A percentile compares a stretch with the other conserved stretches of the same genome.
Evolutionary conservation across 257 asterid species (phyloP).

Genomic region (Nicotiana undulata): DNA sequence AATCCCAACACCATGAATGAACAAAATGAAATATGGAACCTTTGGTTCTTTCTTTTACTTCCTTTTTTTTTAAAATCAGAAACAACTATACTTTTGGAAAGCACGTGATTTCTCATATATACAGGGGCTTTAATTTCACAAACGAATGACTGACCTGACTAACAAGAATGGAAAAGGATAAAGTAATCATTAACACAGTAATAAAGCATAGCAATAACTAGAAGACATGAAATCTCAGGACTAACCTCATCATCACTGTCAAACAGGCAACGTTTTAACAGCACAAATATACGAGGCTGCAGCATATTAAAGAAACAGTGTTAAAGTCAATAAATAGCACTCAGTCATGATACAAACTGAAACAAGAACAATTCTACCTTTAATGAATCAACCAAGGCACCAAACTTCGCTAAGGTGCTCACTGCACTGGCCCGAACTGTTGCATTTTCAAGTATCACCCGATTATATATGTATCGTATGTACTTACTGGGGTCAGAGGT

Average conservation of each 20-base stretch:
- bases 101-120: not conserved
- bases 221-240: conserved; percentile 7
- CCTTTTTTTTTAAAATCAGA: not conserved
- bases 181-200: not conserved
- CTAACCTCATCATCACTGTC: conserved; percentile 94
- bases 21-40: not conserved
- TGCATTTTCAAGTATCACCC: conserved; percentile 90
- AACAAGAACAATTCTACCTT: conserved; percentile 42
- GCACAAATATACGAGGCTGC: conserved; percentile 85
- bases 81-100: not conserved
- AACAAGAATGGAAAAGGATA: not conserved
- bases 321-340: conserved; percentile 12
- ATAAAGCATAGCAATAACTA: not conserved
- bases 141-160: not conserved
- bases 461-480: conserved; percentile 79
- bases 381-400: conserved; percentile 77
- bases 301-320: conserved; percentile 17
- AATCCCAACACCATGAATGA: not conserved
- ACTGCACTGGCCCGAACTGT: conserved; percentile 96
- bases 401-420: conserved; percentile 89
- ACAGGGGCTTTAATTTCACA: not conserved
- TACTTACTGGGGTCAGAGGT: conserved; percentile 91
- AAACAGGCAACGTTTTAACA: conserved; percentile 79
- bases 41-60: not conserved
- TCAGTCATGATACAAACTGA: not conserved